Evolutionary conservation across 1,284 basidiomycete genomes (phyloP), one percentile per base, ranked within the genome.

Genomic region (Sanghuangporus baumii): DNA sequence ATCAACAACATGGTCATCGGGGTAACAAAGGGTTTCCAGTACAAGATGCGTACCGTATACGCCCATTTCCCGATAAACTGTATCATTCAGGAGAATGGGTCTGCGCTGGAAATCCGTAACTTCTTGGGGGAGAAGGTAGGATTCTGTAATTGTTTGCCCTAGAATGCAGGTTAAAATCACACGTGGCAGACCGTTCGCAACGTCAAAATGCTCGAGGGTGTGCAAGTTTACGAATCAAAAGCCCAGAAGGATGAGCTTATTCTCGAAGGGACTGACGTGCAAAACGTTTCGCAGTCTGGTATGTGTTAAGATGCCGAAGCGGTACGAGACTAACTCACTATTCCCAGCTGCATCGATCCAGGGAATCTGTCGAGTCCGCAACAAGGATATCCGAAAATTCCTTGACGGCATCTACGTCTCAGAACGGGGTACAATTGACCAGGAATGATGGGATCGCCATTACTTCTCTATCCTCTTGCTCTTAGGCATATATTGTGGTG

Each of bases 61-160:
- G 97, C 97, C 73, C 97, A 99, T 86, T 99, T 99, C 86, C 97
- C 97, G 69, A 98, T 99, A 85, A 99, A 99, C 85, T 91, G 93
- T 76, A 98, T 99, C 78, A 94, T 98, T 74, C 88, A 91, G 76
- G 89, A 91, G 51, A 80, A 80, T 70, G 94, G 93, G 64, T 75
- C 75, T 61, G 81, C 88, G 60, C 78, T 98, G 65, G 96, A 99
- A 79, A 99, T 99, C 81, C 90, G 98, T 73, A 99, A 99, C 83
- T 99, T 98, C 84, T 83, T 97, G 75, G 94, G 96, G 70, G 92
- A 94, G 84, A 95, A 96, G 86, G 91, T 91, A 62, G 23, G 76
- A 66, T 43, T 11, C 37, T 43, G 16, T 26, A 3, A 36, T n/a
- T 41, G 20, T 57, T 52, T 11, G 36, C 54, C 26, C 8, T 5